Evolutionary conservation across 805 yeast genomes (phyloP).

Genomic region (Pachysolen tannophilus): DNA sequence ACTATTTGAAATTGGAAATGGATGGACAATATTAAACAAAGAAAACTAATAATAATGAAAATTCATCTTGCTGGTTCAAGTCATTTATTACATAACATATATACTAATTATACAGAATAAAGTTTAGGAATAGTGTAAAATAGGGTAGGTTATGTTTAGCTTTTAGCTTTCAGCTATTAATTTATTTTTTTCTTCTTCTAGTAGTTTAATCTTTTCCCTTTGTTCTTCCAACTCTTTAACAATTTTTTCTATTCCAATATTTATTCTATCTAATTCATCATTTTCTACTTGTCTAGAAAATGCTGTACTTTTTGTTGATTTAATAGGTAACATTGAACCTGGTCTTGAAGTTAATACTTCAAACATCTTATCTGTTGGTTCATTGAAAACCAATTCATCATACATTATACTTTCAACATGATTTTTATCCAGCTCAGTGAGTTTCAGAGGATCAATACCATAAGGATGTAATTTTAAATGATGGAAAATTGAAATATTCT

Average conservation of each 20-base stretch:
- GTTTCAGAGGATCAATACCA: constrained; percentile 19
- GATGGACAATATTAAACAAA: too few relatives aligned
- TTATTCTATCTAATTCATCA: constrained; percentile 55
- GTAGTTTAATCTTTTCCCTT: constrained; percentile 17
- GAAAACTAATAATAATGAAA: too few relatives aligned
- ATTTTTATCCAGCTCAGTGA: constrained; percentile 26
- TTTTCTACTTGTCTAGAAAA: constrained; percentile 44
- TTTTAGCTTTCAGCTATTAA: too few relatives aligned
- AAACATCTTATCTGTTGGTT: constrained; percentile 88
- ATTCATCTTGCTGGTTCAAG: too few relatives aligned
- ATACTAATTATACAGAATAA: too few relatives aligned
- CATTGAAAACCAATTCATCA: constrained; percentile 91
- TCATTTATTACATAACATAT: too few relatives aligned
- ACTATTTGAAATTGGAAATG: too few relatives aligned
- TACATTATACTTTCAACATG: constrained; percentile 56
- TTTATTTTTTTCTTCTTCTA: constrained; percentile 22
- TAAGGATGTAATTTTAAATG: constrained; percentile 90
- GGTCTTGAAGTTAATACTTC: constrained; percentile 67
- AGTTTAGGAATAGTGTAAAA: too few relatives aligned
- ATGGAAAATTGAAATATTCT: constrained; percentile 78
- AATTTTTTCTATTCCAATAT: constrained; percentile 24
- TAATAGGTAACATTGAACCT: constrained; percentile 38
- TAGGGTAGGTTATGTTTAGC: too few relatives aligned
- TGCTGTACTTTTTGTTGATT: constrained; percentile 15
- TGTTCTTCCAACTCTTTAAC: constrained; percentile 16